Conservation (phyloP, 83 land plant genomes). For the Picea abies region DNA sequence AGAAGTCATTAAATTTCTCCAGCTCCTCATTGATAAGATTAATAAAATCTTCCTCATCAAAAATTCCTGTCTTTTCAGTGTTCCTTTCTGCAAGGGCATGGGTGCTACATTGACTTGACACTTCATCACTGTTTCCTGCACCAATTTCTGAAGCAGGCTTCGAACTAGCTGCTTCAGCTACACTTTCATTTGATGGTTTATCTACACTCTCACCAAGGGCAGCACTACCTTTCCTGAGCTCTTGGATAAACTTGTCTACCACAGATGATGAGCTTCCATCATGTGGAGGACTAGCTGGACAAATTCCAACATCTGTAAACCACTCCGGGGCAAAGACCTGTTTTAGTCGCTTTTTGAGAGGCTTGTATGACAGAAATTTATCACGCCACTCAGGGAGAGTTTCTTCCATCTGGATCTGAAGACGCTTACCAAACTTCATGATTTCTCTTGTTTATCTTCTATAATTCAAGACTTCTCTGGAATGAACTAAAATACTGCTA, state of each 20-base stretch:
- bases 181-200: constrained; percentile 11
- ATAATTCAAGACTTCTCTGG: not conserved
- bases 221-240: constrained; percentile 21
- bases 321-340: constrained; percentile 30
- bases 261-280: constrained; percentile 8
- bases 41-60: constrained; percentile 29
- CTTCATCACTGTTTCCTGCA: not conserved
- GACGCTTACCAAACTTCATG: constrained; percentile 84
- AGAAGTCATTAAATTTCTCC: constrained; percentile 45
- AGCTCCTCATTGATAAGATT: constrained; percentile 39
- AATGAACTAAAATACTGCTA: not conserved
- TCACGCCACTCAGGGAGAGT: constrained; percentile 82
- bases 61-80: not conserved
- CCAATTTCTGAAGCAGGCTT: constrained; percentile 8
- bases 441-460: constrained; percentile 8
- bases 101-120: not conserved
- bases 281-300: constrained; percentile 12
- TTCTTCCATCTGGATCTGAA: constrained; percentile 70
- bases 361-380: constrained; percentile 76
- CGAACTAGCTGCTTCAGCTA: not conserved
- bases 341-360: constrained; percentile 70
- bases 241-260: constrained; percentile 5
- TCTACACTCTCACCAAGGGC: not conserved
- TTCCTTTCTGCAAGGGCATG: not conserved
- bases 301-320: constrained; percentile 35